Percentiles rank a stretch among this genome's conserved stretches.
phyloP scores from a whole-genome alignment of 2,329 filamentous ascomycete species.

The Alternaria dauci region DNA sequence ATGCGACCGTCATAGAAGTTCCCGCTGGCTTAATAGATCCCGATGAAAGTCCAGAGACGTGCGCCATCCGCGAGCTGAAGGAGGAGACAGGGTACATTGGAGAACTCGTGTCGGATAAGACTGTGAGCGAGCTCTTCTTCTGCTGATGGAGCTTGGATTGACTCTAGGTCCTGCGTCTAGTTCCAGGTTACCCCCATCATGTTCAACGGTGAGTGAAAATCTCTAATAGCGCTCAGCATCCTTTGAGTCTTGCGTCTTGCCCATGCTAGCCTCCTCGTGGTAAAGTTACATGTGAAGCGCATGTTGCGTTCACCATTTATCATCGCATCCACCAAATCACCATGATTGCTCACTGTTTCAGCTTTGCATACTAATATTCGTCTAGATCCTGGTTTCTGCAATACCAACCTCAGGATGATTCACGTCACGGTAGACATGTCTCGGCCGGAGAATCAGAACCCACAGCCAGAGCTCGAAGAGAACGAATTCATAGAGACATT shows the following conservation, averaged over 20 bases:
- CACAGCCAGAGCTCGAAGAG: conserved; percentile 74
- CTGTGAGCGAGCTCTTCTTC: not conserved
- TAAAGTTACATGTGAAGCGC: no score
- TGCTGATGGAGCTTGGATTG: not conserved
- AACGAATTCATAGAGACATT: conserved; percentile 86
- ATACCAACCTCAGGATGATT: conserved; percentile 65
- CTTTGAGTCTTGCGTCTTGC: not conserved
- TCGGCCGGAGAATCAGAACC: conserved; percentile 72
- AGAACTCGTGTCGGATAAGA: conserved; percentile 40
- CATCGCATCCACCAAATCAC: no score
- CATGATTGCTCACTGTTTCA: not conserved
- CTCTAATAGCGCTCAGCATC: not conserved
- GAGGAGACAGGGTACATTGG: conserved; percentile 73
- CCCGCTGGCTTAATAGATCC: conserved; percentile 69
- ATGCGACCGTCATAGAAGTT: conserved; percentile 68
- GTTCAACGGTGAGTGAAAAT: conserved; percentile 51
- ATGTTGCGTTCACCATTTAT: not conserved
- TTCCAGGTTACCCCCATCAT: conserved; percentile 53
- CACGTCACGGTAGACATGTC: conserved; percentile 77
- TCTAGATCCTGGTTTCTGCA: conserved; percentile 54
- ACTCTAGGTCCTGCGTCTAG: not conserved
- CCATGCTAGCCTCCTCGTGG: no score
- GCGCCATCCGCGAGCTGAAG: conserved; percentile 67
- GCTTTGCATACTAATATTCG: not conserved
- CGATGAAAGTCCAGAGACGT: conserved; percentile 65